A percentile compares a stretch with the other conserved stretches of the same genome.
Evolutionary conservation across 768 basidiomycete genomes (phyloP).

Genomic region (Xanthoconium purpureum): DNA sequence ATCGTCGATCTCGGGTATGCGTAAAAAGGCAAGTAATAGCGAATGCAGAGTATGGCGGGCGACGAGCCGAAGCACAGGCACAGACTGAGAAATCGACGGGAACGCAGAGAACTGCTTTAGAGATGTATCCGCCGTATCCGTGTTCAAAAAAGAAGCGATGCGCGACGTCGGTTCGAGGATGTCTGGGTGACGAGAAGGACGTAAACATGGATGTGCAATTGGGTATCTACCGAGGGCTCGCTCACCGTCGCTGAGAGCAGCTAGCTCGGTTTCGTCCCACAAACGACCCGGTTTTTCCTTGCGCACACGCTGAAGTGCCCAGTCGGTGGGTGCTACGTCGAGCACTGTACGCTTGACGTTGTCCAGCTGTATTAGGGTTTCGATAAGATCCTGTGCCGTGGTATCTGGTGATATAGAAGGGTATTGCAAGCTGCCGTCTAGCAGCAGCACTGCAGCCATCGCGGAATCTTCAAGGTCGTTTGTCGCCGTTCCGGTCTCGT

Average conservation of each 20-base stretch:
- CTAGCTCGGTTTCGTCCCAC: constrained; percentile 74
- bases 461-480: constrained; percentile 32
- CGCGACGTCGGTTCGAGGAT: constrained; percentile 42
- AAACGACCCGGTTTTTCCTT: constrained; percentile 53
- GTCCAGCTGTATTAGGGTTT: constrained; percentile 43
- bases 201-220: constrained; percentile 7
- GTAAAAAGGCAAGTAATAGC: constrained; percentile 51
- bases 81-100: constrained; percentile 61
- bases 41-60: constrained; percentile 63
- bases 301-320: constrained; percentile 68
- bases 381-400: constrained; percentile 58
- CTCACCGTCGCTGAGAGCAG: constrained; percentile 61
- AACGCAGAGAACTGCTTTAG: constrained; percentile 68
- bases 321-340: constrained; percentile 54
- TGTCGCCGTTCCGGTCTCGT: constrained; percentile 21
- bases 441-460: constrained; percentile 58
- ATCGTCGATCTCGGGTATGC: constrained; percentile 77
- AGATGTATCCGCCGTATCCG: constrained; percentile 23
- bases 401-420: constrained; percentile 53
- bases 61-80: constrained; percentile 66
- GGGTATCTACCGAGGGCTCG: constrained; percentile 9
- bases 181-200: constrained; percentile 36
- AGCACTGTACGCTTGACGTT: constrained; percentile 54
- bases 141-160: constrained; percentile 53
- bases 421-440: constrained; percentile 60